phyloP scores from a whole-genome alignment of 2,329 filamentous ascomycete genomes.

The Cladosporium cucumerinum region DNA sequence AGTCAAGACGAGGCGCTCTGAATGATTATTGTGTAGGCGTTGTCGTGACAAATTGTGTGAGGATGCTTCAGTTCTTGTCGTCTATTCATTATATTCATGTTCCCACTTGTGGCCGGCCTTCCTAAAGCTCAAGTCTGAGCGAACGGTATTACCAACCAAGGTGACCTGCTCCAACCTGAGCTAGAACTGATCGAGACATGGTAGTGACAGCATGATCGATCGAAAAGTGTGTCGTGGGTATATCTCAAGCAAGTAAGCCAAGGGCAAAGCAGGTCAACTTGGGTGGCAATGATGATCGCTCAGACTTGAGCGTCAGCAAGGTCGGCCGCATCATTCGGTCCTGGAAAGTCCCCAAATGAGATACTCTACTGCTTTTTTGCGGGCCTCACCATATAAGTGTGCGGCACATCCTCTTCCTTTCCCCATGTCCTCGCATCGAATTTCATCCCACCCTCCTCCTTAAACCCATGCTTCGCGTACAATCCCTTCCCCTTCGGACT shows the following conservation, averaged over 20 bases:
- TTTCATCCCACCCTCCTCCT: constrained; percentile 26
- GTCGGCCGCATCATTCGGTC: background rate
- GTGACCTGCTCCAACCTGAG: background rate
- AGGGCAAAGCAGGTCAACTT: background rate
- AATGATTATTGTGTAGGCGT: no score
- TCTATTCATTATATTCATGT: background rate
- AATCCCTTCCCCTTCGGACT: constrained; percentile 37
- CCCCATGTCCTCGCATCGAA: constrained; percentile 32
- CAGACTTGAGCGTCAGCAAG: background rate
- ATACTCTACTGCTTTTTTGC: constrained; percentile 16
- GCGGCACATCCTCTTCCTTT: constrained; percentile 24
- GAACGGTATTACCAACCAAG: background rate
- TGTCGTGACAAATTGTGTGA: background rate
- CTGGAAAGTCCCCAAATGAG: no score
- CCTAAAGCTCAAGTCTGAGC: background rate
- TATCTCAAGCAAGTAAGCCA: background rate
- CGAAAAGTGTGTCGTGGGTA: background rate
- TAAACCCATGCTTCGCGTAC: constrained; percentile 40
- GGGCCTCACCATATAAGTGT: constrained; percentile 29
- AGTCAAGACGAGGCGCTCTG: background rate
- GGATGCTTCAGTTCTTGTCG: background rate
- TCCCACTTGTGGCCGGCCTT: background rate
- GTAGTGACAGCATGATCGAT: background rate
- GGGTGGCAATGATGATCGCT: background rate
- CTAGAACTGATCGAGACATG: background rate